Evolutionary conservation across 495 filamentous ascomycete genomes (phyloP).

Genomic region (Tuber umbilicatum): DNA sequence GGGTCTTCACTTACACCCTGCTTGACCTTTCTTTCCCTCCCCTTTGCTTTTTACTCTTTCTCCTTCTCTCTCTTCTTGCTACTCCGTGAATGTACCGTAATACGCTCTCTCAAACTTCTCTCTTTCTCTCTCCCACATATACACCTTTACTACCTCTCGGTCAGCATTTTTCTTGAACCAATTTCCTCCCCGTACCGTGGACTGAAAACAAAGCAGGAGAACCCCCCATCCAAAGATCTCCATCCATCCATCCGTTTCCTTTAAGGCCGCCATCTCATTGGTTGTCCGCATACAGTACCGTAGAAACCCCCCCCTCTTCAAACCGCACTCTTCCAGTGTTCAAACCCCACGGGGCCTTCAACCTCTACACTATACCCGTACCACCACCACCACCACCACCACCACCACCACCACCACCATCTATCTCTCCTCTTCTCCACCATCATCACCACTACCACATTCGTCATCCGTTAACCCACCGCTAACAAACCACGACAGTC

Average conservation of each 20-base stretch:
- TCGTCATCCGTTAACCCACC: conserved; percentile 40
- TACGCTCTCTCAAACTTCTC: neutral
- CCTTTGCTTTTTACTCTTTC: neutral
- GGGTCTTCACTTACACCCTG: neutral
- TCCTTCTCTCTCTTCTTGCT: neutral
- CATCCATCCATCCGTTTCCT: neutral
- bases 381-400: conserved; percentile 22
- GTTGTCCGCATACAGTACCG: neutral
- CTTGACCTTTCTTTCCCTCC: neutral
- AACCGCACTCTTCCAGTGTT: conserved; percentile 21
- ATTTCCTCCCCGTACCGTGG: neutral
- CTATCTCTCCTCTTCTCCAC: conserved; percentile 40
- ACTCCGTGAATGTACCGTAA: neutral
- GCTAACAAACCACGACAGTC: neutral
- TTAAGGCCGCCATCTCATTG: neutral
- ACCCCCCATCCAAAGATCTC: neutral
- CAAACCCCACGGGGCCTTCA: conserved; percentile 34
- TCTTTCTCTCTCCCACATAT: neutral
- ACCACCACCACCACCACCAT: conserved; percentile 18
- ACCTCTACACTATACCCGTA: conserved; percentile 18
- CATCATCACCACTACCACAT: conserved; percentile 20
- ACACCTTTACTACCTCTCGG: neutral
- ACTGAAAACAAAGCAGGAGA: neutral
- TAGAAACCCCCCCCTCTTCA: neutral
- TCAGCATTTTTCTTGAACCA: neutral